Evolutionary conservation across 1,284 basidiomycete genomes (phyloP).

Genomic region (Tilletia indica): DNA sequence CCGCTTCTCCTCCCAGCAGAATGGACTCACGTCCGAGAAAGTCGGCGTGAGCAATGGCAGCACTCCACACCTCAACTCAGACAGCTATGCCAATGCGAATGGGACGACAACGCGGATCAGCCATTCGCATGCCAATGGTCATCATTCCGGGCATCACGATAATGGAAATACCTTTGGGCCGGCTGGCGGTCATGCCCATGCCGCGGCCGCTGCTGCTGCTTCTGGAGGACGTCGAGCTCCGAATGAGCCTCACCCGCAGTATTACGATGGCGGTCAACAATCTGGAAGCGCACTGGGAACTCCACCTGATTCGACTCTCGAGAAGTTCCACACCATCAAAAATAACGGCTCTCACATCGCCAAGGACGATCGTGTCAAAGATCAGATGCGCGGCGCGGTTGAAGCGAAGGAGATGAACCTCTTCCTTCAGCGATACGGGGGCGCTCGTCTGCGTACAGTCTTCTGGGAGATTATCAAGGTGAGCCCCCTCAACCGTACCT

Average conservation of each 20-base stretch:
- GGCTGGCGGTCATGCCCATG: too few species aligned
- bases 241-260: background rate
- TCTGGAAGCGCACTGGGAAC: slow-evolving; percentile 15
- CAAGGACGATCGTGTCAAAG: slow-evolving; percentile 46
- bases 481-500: background rate
- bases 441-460: slow-evolving; percentile 37
- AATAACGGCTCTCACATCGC: slow-evolving; percentile 26
- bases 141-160: too few species aligned
- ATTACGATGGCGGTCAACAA: background rate
- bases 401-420: slow-evolving; percentile 49
- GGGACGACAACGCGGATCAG: too few species aligned
- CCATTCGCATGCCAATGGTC: too few species aligned
- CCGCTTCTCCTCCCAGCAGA: slow-evolving; percentile 6
- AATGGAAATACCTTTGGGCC: too few species aligned
- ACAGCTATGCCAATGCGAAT: too few species aligned
- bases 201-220: too few species aligned
- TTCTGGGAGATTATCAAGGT: slow-evolving; percentile 49
- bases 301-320: background rate
- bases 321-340: background rate
- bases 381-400: slow-evolving; percentile 43
- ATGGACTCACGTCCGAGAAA: too few species aligned
- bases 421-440: slow-evolving; percentile 44
- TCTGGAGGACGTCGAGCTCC: too few species aligned
- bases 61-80: too few species aligned
- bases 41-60: too few species aligned